Conservation (phyloP, 208 protist species). For the Lotmaria passim region DNA sequence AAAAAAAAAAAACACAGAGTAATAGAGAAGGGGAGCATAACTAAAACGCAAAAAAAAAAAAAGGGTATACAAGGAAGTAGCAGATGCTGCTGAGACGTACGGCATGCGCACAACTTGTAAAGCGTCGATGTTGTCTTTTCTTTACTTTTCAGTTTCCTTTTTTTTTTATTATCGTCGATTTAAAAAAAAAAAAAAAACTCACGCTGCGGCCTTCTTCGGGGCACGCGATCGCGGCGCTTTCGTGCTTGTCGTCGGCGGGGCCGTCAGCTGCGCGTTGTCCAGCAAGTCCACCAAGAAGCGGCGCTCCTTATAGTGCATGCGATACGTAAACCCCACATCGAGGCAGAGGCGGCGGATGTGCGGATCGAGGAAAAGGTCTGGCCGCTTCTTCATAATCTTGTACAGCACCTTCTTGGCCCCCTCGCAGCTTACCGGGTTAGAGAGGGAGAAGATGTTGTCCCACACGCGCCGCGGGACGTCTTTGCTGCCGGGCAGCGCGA, state of each 20-base stretch:
- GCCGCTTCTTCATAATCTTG: constrained; percentile 72
- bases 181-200: no score
- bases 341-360: constrained; percentile 61
- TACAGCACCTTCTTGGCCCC: constrained; percentile 74
- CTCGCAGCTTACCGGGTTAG: constrained; percentile 84
- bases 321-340: constrained; percentile 58
- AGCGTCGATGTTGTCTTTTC: no score
- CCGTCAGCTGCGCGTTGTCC: constrained; percentile 65
- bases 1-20: no score
- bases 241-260: background rate
- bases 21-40: no score
- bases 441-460: constrained; percentile 69
- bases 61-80: no score
- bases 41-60: no score
- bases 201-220: background rate
- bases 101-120: no score
- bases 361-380: constrained; percentile 68
- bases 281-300: constrained; percentile 85
- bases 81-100: no score
- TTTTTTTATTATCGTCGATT: no score
- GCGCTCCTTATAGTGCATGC: constrained; percentile 80
- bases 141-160: no score
- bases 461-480: constrained; percentile 54
- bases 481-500: constrained; percentile 11
- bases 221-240: constrained; percentile 2